These are phyloP conservation scores for Hordeum marinum DNA, from an alignment of 176 grass and related monocot species.

Conservation along the genomic window DNA sequence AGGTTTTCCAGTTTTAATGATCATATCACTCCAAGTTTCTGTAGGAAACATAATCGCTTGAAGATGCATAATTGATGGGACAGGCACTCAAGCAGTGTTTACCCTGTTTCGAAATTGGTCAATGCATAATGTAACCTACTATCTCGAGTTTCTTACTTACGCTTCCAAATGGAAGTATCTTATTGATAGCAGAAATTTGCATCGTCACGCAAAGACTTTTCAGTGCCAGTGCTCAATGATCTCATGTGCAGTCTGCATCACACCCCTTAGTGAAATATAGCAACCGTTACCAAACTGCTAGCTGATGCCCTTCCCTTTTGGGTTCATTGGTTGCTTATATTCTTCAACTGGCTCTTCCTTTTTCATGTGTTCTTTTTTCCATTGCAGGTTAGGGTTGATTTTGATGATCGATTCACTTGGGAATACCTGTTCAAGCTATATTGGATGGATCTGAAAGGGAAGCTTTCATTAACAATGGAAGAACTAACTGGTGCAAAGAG, in stretches of 20 bases:
- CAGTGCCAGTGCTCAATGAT: background rate
- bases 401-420: slow-evolving; percentile 90
- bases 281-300: background rate
- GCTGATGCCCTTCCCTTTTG: background rate
- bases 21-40: background rate
- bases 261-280: background rate
- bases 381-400: slow-evolving; percentile 80
- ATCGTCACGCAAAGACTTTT: background rate
- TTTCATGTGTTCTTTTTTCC: background rate
- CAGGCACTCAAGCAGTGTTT: background rate
- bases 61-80: background rate
- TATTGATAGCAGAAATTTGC: background rate
- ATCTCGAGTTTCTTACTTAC: background rate
- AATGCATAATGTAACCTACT: background rate
- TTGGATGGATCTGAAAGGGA: slow-evolving; percentile 84
- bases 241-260: background rate
- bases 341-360: background rate
- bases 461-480: slow-evolving; percentile 77
- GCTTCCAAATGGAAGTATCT: background rate
- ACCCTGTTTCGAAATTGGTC: background rate
- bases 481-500: slow-evolving; percentile 81
- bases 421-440: slow-evolving; percentile 98
- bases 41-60: background rate
- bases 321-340: background rate
- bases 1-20: background rate